These are phyloP conservation scores for Lophiostoma macrostomum DNA, from an alignment of 495 filamentous ascomycete species.

Conservation along the genomic window DNA sequence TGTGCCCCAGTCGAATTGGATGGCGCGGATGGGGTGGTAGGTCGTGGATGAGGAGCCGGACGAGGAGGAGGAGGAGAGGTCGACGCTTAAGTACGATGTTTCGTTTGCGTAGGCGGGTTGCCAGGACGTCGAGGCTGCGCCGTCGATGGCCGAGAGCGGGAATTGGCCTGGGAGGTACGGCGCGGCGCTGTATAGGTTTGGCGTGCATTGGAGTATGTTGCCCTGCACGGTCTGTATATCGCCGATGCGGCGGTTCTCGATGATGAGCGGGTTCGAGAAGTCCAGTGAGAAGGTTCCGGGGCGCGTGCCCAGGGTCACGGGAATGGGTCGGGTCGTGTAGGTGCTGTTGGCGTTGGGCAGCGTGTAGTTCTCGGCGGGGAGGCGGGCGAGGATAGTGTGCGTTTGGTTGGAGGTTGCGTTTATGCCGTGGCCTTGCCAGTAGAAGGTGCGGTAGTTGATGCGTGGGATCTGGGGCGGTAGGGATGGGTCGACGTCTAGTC, in stretches of 20 bases:
- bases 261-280: slow-evolving; percentile 48
- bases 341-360: slow-evolving; percentile 39
- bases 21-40: slow-evolving; percentile 47
- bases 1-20: slow-evolving; percentile 67
- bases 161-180: slow-evolving; percentile 65
- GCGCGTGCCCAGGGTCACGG: slow-evolving; percentile 44
- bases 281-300: slow-evolving; percentile 47
- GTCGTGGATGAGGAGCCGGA: too few relatives aligned
- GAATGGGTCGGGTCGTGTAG: slow-evolving; percentile 51
- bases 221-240: slow-evolving; percentile 46
- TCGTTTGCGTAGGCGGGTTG: slow-evolving; percentile 55
- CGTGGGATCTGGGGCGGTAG: slow-evolving; percentile 61
- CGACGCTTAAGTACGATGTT: slow-evolving; percentile 50
- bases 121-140: slow-evolving; percentile 68
- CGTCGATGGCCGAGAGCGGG: slow-evolving; percentile 67
- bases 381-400: slow-evolving; percentile 60
- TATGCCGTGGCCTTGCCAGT: slow-evolving; percentile 67
- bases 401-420: slow-evolving; percentile 61
- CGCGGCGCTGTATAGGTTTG: slow-evolving; percentile 47
- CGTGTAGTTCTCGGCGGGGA: slow-evolving; percentile 25
- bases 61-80: slow-evolving; percentile 42
- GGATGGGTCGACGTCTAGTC: slow-evolving; percentile 56
- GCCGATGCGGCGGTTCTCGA: slow-evolving; percentile 58
- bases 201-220: slow-evolving; percentile 68
- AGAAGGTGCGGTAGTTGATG: slow-evolving; percentile 63